phyloP scores from a whole-genome alignment of 345 rosid genomes.

The Physaria fendleri region DNA sequence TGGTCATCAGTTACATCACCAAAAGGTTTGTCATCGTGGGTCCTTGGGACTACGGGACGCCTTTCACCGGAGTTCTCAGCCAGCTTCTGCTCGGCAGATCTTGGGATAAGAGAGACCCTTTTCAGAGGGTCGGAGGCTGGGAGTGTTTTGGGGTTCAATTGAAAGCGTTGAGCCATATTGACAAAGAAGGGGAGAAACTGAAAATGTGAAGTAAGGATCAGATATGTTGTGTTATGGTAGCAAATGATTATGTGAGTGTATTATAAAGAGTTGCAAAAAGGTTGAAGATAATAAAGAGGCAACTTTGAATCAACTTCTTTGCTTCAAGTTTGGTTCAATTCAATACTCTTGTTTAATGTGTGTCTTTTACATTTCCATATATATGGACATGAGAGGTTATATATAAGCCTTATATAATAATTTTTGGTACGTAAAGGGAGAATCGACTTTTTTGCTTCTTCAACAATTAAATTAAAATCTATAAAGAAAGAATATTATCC shows the following conservation, averaged over 20 bases:
- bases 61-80: constrained; percentile 18
- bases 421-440: constrained; percentile 10
- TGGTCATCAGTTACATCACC: constrained; percentile 5
- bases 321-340: constrained; percentile 50
- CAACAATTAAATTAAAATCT: constrained; percentile 27
- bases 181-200: neutral
- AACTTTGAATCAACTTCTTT: constrained; percentile 63
- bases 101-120: constrained; percentile 33
- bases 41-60: constrained; percentile 17
- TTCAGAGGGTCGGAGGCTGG: constrained; percentile 25
- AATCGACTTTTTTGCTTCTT: constrained; percentile 59
- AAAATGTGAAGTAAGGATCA: neutral
- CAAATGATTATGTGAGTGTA: neutral
- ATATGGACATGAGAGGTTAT: neutral
- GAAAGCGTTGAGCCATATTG: constrained; percentile 31
- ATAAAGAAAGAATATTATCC: neutral
- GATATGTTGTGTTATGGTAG: constrained; percentile 15
- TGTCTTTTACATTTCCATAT: constrained; percentile 24
- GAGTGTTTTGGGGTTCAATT: constrained; percentile 30
- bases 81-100: constrained; percentile 26
- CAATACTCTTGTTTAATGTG: constrained; percentile 21
- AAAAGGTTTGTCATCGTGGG: constrained; percentile 16
- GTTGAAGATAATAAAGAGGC: neutral
- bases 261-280: constrained; percentile 13
- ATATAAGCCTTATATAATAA: constrained; percentile 40